Conservation (phyloP, 2,329 filamentous ascomycete species). For the Scorias spongiosa region DNA sequence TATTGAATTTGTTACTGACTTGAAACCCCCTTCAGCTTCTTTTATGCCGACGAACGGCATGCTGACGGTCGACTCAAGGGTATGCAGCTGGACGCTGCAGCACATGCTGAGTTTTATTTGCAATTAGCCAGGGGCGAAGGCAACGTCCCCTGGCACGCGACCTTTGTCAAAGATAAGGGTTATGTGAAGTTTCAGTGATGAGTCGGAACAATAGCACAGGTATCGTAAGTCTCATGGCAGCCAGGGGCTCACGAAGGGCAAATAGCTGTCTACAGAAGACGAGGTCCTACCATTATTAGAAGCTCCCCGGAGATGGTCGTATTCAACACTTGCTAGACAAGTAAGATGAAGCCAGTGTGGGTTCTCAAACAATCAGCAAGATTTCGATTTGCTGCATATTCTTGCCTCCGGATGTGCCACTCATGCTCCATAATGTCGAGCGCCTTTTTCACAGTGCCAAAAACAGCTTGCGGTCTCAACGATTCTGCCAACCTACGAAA, state of each 20-base stretch:
- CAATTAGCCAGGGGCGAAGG: slow-evolving; percentile 2
- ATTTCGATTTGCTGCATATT: too few relatives aligned
- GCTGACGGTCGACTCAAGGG: slow-evolving; percentile 20
- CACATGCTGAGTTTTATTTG: slow-evolving; percentile 8
- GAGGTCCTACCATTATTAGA: too few relatives aligned
- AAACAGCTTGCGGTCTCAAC: neutral
- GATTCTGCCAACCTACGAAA: neutral
- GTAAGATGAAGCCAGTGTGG: too few relatives aligned
- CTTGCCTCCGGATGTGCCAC: neutral
- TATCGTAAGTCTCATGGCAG: too few relatives aligned
- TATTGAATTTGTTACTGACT: slow-evolving; percentile 17
- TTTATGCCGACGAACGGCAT: slow-evolving; percentile 36
- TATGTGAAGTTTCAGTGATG: slow-evolving; percentile 4
- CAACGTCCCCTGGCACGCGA: slow-evolving; percentile 9
- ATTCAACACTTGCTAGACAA: too few relatives aligned
- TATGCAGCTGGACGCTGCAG: slow-evolving; percentile 4
- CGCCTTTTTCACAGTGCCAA: neutral
- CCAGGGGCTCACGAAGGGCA: too few relatives aligned
- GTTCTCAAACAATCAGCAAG: too few relatives aligned
- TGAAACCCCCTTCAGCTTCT: slow-evolving; percentile 26
- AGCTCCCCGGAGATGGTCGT: too few relatives aligned
- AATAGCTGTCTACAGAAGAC: too few relatives aligned
- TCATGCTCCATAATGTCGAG: neutral
- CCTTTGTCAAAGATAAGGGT: slow-evolving; percentile 8
- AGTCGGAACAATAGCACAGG: too few relatives aligned